Evolutionary conservation across 2,329 filamentous ascomycete species (phyloP), one percentile per base, ranked within the genome.

Genomic region (Aureobasidium pullulans): DNA sequence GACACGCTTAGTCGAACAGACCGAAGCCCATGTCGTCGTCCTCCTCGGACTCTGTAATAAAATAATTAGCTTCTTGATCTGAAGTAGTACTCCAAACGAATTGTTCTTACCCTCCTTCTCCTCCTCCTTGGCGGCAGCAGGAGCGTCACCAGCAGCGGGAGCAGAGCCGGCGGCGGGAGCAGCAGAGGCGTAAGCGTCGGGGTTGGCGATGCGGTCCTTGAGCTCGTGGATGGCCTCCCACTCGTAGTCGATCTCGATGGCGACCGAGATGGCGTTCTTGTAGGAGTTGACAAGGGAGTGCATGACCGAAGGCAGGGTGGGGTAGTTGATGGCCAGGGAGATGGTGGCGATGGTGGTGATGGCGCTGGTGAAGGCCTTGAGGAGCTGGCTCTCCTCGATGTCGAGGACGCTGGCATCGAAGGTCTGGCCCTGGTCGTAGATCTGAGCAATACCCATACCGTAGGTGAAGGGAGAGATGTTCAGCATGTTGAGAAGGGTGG

Each of bases 381-480:
- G 86, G 71, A 99, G 88, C 83, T 97, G 92, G 65, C 89, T 86
- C 83, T 99, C 93, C 73, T 89, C 84, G 72, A 99, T 91, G 79
- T 99, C 94, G 69, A 99, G 85, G 68, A 99, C 90, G 64, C 77
- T 79, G 66, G 91, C 78, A 66, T 85, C 81, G 85, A 99, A 99
- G 70, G 85, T 85, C 84, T 99, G 94, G 73, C 94, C 94, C 73
- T 93, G 81, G 81, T 99, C 92, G 85, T 99, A 99, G 78, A 99
- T 91, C 84, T 97, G 93, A 66, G 84, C 69, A 72, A 99, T 87
- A 76, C 88, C 89, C 89, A 99, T 95, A 83, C 94, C 94, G 82
- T 97, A 99, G 76, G 92, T 96, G 86, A 96, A 96, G 77, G 92
- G 92, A 69, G 94, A 97, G 84, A 99, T 99, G 88, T 96, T 97